Base-by-base conservation (phyloP, 1,284 basidiomycete species). In the Coniferiporia sulphurascens region DNA sequence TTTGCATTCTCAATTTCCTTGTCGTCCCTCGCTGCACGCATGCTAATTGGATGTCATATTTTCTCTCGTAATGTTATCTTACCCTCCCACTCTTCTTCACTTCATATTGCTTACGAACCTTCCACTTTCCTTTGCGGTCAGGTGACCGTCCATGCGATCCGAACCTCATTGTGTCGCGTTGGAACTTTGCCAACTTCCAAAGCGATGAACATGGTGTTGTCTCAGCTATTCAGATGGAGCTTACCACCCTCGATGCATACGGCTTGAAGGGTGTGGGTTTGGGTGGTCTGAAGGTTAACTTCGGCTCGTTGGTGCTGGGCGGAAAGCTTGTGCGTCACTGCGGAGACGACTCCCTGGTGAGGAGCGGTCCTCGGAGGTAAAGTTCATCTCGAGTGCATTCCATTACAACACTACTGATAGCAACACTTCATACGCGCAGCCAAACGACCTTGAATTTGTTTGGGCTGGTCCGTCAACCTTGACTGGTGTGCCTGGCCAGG, bases 121-220 rank as follows among this genome's bases (percentile, higher is more conserved):
- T n/a, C n/a, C n/a, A n/a, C n/a, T n/a, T n/a, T n/a, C n/a, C n/a
- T n/a, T n/a, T n/a, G n/a, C n/a, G n/a, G n/a, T n/a, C n/a, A n/a
- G n/a, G n/a, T n/a, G n/a, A n/a, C n/a, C n/a, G 83, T 97, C 21
- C 93, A 97, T 73, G 96, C 97, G 32, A 96, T 99, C 94, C 95
- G 56, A 94, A 99, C 74, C 82, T 95, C 58, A 86, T 98, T 63
- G 97, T 97, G 3, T 79, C 92, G 15, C 78, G 87, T 21, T 99
- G 97, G 97, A 98, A 98, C 79, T 99, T 99, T 78, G 88, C 81
- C 55, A 84, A 92, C 75, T 99, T 99, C 81, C 79, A 91, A 74
- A 84, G 85, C 73, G 68, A 78, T 51, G 73, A 81, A 60, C 76
- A 83, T 67, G 90, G 85, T 15, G 87, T 87, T 8, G 87, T 93